These are phyloP conservation scores for Thuidium tamariscinum DNA, from an alignment of 225 moss, liverwort and hornwort species.

Conservation along the genomic window DNA sequence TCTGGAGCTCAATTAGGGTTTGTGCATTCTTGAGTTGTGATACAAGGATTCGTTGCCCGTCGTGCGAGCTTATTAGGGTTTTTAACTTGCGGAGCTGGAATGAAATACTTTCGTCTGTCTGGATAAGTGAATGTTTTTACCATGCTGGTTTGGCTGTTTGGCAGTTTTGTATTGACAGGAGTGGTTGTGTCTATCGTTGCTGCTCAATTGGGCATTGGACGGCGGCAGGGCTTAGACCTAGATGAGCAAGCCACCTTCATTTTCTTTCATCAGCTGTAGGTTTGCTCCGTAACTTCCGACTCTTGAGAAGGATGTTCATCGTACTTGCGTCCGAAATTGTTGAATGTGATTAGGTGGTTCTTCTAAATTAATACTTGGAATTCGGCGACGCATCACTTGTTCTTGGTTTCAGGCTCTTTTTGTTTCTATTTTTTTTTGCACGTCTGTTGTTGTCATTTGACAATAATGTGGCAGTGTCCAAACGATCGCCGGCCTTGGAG, in stretches of 20 bases:
- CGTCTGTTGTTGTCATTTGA: background rate
- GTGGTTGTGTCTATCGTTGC: constrained; percentile 60
- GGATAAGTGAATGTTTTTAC: background rate
- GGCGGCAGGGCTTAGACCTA: constrained; percentile 51
- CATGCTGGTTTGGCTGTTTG: background rate
- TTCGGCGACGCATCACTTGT: background rate
- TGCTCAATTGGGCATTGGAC: constrained; percentile 69
- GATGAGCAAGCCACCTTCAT: constrained; percentile 89
- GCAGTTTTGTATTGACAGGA: constrained; percentile 90
- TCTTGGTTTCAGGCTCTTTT: background rate
- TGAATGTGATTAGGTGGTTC: background rate
- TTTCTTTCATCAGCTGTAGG: constrained; percentile 90
- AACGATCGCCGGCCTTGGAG: constrained; percentile 67
- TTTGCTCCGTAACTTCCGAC: constrained; percentile 18
- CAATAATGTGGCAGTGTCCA: constrained; percentile 48
- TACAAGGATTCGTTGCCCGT: background rate
- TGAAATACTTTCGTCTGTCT: background rate
- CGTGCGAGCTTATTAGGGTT: background rate
- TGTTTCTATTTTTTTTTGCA: background rate
- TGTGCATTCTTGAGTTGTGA: background rate
- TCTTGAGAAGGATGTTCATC: background rate
- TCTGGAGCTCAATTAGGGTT: background rate
- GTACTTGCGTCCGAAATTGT: background rate
- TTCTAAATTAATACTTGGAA: background rate
- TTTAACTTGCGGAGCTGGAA: background rate